Base-by-base conservation (phyloP, 139 green algal genomes). In the Monoraphidium neglectum region DNA sequence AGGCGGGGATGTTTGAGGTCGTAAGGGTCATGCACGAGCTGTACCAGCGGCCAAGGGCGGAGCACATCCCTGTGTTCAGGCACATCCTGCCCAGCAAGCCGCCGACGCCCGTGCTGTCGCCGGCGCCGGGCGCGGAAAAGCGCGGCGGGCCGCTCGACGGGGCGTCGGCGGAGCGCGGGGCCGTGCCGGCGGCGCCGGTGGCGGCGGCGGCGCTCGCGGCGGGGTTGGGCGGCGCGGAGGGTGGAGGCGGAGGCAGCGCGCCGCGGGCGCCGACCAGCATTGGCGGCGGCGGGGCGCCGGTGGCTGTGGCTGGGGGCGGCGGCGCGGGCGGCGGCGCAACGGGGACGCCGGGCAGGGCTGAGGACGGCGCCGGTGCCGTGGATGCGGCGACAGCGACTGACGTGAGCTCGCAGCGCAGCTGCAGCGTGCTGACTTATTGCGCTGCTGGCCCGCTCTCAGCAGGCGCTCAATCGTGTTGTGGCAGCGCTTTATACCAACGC, bases 1-100 rank as follows among this genome's bases (percentile, higher is more conserved):
- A 84, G 24, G 72, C 79, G 1, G 60, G 96, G 32, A 66, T 97
- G 28, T 77, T 86, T 8, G 87, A 91, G 30, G 89, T 97, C 10
- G 86, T 79, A 1, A 28, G 72, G 8, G 59, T 68, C 6, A 64
- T 96, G 32, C 66, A 84, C 30, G 75, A 82, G 46, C 84, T 97
- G 28, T 93, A 93, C 73, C 24, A 68, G 13, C 36, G 81, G 38
- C 78, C 83, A 2, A 90, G 87, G 51, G 79, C 73, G 18, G 30
- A 32, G 4, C 66, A 68, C 49, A 67, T 79, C 49, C 73, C 73
- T 28, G 73, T 79, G 15, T 79, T 47, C 73, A 47, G 64, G 5
- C 62, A 65, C 33, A 54, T 68, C 24, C 63, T 79, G 49, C 63
- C 73, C 24, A 73, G 73, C 73, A 79, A 72, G 63, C 73, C 63